Percentiles rank a stretch among this genome's conserved stretches.
Conservation (phyloP, 1,284 basidiomycete genomes). For the Ganoderma boninense region DNA sequence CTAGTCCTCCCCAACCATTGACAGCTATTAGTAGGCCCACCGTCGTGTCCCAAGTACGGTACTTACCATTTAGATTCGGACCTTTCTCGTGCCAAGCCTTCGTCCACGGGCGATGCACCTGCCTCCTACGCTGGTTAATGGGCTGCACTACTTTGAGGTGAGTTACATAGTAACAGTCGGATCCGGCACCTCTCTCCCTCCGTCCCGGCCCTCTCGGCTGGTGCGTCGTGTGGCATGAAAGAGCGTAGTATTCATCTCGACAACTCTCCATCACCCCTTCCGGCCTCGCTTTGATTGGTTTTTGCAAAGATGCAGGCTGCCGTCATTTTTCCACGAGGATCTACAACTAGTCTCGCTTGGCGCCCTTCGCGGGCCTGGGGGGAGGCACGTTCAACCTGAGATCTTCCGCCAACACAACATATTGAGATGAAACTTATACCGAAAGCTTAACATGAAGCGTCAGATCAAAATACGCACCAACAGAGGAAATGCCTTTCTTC, state of each 20-base stretch:
- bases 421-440: not conserved
- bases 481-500: no score
- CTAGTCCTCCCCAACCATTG: not conserved
- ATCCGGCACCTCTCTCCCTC: not conserved
- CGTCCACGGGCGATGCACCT: not conserved
- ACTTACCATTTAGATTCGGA: not conserved
- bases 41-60: not conserved
- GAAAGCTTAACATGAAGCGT: not conserved
- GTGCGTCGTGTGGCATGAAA: not conserved
- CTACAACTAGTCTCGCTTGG: constrained; percentile 15
- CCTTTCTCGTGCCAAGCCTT: not conserved
- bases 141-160: not conserved
- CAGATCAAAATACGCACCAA: no score
- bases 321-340: constrained; percentile 18
- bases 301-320: not conserved
- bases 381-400: not conserved
- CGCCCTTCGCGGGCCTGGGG: constrained; percentile 1
- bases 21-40: not conserved
- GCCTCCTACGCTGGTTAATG: not conserved
- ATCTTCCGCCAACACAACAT: not conserved
- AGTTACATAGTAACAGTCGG: not conserved
- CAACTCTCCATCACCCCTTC: constrained; percentile 7
- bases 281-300: not conserved
- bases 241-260: not conserved
- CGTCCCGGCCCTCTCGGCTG: not conserved